Evolutionary conservation across 2,329 filamentous ascomycete species (phyloP), one percentile per base, ranked within the genome.

Genomic region (Diaporthe citrichinensis): DNA sequence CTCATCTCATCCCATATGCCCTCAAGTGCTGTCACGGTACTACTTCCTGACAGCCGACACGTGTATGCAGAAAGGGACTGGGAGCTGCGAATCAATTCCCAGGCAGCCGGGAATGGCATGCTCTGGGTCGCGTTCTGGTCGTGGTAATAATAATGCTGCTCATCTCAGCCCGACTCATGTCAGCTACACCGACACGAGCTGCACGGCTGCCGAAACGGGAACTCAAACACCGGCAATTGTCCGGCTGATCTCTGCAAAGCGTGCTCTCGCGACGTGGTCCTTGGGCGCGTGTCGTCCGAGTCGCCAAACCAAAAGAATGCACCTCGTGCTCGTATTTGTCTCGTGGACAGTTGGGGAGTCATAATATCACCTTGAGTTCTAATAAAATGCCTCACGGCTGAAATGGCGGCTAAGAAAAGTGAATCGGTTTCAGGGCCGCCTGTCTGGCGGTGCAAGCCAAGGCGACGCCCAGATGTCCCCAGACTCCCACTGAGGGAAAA

Each of bases 141-240:
- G 28, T 46, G 15, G 59, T 44, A 65, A 49, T 4, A 25, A n/a
- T 31, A 17, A 20, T 36, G 28, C 28, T 51, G 62, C 65, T 69
- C 49, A 55, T 53, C 49, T 69, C 65, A 69, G 65, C 65, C 15
- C 65, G 65, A 68, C 46, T 41, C 46, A 51, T 68, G 46, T 68
- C 49, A 68, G 46, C 46, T 39, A 53, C 65, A 39, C 65, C 65
- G 65, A 68, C 65, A 68, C 46, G 46, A 68, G 65, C 46, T 68
- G 46, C 46, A 68, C 31, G 46, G 46, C n/a, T 53, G 12, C 65
- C 65, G 46, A 68, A 68, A 68, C 65, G 31, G 65, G 46, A 68
- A 68, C 46, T 39, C 46, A 68, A 68, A 69, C 31, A 28, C 41
- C 49, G 49, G 49, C 65, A 12, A 25, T 20, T 31, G 65, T 31